These are phyloP conservation scores for Gonapodya sp. DNA, from an alignment of 192 early-diverging fungal genomes.

Conservation along the genomic window DNA sequence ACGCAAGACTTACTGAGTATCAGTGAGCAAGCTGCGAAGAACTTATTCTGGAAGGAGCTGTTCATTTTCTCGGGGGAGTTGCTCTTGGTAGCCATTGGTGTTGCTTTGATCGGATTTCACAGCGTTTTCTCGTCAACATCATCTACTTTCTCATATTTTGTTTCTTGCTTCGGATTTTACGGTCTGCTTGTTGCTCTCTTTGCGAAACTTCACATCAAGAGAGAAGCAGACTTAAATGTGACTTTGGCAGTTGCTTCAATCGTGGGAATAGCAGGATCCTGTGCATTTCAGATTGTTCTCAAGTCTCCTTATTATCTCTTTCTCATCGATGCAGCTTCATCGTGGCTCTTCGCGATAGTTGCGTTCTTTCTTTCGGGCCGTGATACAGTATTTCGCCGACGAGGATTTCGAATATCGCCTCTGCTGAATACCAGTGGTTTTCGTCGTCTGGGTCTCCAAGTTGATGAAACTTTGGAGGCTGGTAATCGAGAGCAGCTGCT, in stretches of 20 bases:
- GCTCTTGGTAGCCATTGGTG: not conserved
- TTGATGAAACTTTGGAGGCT: too few relatives aligned
- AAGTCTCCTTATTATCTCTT: not conserved
- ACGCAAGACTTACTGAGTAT: not conserved
- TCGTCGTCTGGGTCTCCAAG: not conserved
- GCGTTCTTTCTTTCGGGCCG: constrained; percentile 13
- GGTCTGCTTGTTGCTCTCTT: constrained; percentile 29
- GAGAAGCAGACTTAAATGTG: constrained; percentile 20
- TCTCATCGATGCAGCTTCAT: not conserved
- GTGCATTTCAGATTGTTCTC: constrained; percentile 11
- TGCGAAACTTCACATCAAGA: constrained; percentile 29
- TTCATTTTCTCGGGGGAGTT: not conserved
- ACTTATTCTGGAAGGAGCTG: not conserved
- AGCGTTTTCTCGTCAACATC: not conserved
- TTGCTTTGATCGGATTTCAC: not conserved
- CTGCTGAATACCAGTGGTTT: not conserved
- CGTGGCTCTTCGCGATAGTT: constrained; percentile 26
- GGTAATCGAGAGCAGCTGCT: not conserved
- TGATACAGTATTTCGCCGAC: constrained; percentile 12
- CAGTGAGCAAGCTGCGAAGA: not conserved
- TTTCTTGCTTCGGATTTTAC: constrained; percentile 14
- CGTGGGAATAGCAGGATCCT: constrained; percentile 12
- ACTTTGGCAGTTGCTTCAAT: constrained; percentile 14
- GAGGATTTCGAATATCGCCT: constrained; percentile 10
- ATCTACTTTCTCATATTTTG: constrained; percentile 1